Conservation (phyloP, 2,329 filamentous ascomycete species). For the Dactylellina cionopaga region DNA sequence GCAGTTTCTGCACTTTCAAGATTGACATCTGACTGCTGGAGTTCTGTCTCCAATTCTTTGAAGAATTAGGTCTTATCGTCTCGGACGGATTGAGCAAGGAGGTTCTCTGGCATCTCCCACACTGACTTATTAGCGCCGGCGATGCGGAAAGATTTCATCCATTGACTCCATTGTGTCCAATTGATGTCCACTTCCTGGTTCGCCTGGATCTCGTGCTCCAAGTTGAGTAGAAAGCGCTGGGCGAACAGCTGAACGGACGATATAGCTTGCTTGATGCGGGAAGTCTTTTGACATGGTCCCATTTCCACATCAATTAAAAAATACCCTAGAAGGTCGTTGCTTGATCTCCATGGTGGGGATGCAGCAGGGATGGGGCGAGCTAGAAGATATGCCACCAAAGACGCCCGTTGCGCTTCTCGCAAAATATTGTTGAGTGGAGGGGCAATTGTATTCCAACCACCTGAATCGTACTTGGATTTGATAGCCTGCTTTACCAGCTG, state of each 20-base stretch:
- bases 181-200: not conserved
- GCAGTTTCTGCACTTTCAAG: too few species aligned
- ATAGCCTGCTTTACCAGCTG: not conserved
- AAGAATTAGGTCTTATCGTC: slow-evolving; percentile 59
- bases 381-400: slow-evolving; percentile 26
- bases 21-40: slow-evolving; percentile 56
- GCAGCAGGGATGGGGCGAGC: not conserved
- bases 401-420: slow-evolving; percentile 13
- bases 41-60: slow-evolving; percentile 54
- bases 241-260: slow-evolving; percentile 58
- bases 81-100: slow-evolving; percentile 57
- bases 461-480: not conserved
- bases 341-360: too few species aligned
- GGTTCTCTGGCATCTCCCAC: slow-evolving; percentile 60
- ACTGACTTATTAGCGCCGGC: slow-evolving; percentile 59
- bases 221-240: slow-evolving; percentile 58
- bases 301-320: slow-evolving; percentile 60
- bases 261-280: slow-evolving; percentile 59
- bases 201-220: slow-evolving; percentile 20
- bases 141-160: slow-evolving; percentile 56
- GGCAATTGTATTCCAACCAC: slow-evolving; percentile 26
- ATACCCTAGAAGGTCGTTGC: slow-evolving; percentile 56
- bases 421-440: slow-evolving; percentile 24
- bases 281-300: slow-evolving; percentile 56
- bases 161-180: slow-evolving; percentile 56